Conservation (phyloP, 371 early-diverging fungal species). For the Mortierella sp. region DNA sequence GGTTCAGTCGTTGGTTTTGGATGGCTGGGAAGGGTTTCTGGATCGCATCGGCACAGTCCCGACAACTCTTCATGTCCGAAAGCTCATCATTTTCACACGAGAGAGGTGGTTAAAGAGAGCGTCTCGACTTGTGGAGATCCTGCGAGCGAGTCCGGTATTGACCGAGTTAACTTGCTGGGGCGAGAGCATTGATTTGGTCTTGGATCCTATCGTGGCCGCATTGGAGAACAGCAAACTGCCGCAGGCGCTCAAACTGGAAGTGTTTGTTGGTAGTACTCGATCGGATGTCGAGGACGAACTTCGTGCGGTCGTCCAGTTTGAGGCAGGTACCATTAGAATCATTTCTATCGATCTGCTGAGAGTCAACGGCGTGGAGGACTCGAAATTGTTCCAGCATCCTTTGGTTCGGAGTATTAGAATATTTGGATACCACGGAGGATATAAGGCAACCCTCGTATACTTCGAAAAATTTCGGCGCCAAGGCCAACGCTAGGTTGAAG, state of each 20-base stretch:
- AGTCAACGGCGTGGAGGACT: too few species aligned
- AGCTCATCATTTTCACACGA: background rate
- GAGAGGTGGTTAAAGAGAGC: background rate
- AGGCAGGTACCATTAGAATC: background rate
- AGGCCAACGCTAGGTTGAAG: background rate
- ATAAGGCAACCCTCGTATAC: too few species aligned
- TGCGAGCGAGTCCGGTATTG: background rate
- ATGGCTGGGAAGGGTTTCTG: slow-evolving; percentile 4
- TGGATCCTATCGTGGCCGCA: background rate
- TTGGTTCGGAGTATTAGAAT: background rate
- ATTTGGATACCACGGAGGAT: too few species aligned
- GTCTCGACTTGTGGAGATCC: background rate
- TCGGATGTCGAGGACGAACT: too few species aligned
- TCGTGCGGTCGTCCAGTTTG: background rate
- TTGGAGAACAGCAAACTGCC: background rate
- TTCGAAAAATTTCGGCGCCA: too few species aligned
- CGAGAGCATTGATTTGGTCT: background rate
- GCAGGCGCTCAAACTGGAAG: background rate
- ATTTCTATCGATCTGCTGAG: background rate
- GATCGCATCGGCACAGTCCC: background rate
- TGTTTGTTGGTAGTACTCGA: too few species aligned
- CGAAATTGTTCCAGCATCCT: background rate
- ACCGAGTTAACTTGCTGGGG: background rate
- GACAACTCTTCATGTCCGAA: background rate
- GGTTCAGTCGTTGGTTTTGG: background rate